phyloP scores from a whole-genome alignment of 2,329 filamentous ascomycete genomes.

The Geosmithia morbida region DNA sequence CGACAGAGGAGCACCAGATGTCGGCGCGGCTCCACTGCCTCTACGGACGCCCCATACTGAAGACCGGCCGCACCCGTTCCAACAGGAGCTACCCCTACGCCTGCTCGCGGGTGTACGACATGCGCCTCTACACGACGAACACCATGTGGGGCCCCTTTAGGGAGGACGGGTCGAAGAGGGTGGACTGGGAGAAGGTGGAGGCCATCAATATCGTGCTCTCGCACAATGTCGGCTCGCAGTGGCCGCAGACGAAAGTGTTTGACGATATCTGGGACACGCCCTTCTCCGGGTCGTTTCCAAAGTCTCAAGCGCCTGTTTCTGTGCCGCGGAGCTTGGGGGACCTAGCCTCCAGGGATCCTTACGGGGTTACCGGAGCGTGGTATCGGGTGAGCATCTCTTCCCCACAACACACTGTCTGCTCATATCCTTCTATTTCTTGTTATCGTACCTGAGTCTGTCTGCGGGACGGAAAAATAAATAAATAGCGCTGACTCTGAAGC shows the following conservation, averaged over 20 bases:
- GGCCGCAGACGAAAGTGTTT: slow-evolving; percentile 30
- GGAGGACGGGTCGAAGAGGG: slow-evolving; percentile 42
- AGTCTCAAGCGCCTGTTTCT: slow-evolving; percentile 16
- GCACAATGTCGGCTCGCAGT: slow-evolving; percentile 41
- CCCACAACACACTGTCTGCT: too few relatives aligned
- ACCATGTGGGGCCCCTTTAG: slow-evolving; percentile 61
- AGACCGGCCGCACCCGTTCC: slow-evolving; percentile 17
- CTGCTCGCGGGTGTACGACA: slow-evolving; percentile 56
- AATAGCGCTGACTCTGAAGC: neutral
- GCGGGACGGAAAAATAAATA: neutral
- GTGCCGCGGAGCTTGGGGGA: slow-evolving; percentile 17
- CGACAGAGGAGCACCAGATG: slow-evolving; percentile 32
- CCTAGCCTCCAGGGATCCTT: slow-evolving; percentile 49
- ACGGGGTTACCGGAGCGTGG: slow-evolving; percentile 58
- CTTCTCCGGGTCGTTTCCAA: slow-evolving; percentile 39
- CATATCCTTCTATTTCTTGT: slow-evolving; percentile 4
- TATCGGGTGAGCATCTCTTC: slow-evolving; percentile 36
- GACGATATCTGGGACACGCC: slow-evolving; percentile 37
- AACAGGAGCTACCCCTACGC: slow-evolving; percentile 42
- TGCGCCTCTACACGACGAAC: slow-evolving; percentile 48
- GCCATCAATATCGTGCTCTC: slow-evolving; percentile 56
- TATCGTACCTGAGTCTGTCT: neutral
- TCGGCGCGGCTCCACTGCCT: slow-evolving; percentile 59
- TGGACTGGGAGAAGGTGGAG: slow-evolving; percentile 74
- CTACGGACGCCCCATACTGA: slow-evolving; percentile 45